phyloP scores from a whole-genome alignment of 225 moss, liverwort and hornwort species.

The Sphagnum contortum region DNA sequence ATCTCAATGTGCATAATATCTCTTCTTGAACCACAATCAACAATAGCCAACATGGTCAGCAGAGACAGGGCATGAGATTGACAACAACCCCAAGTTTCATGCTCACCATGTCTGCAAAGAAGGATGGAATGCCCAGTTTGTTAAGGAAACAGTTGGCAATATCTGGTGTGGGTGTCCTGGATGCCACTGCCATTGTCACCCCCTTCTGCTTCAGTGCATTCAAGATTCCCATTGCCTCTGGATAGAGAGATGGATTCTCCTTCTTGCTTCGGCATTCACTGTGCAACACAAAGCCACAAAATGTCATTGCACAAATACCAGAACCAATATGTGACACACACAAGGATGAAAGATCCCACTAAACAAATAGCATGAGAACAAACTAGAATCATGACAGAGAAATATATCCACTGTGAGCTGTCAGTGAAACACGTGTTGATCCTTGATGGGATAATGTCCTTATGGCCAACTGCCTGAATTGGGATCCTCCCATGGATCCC shows the following conservation, averaged over 20 bases:
- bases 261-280: slow-evolving; percentile 69
- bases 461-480: too few species aligned
- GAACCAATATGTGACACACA: neutral
- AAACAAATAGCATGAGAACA: neutral
- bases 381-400: too few species aligned
- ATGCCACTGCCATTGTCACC: slow-evolving; percentile 79
- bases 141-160: slow-evolving; percentile 60
- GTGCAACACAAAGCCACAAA: slow-evolving; percentile 1
- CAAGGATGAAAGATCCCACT: neutral
- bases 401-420: too few species aligned
- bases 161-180: slow-evolving; percentile 69
- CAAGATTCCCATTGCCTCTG: slow-evolving; percentile 64
- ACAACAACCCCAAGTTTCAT: too few species aligned
- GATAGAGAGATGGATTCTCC: slow-evolving; percentile 66
- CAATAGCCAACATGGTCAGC: too few species aligned
- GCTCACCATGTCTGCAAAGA: slow-evolving; percentile 63
- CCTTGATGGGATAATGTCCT: too few species aligned
- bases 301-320: neutral
- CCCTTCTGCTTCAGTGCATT: slow-evolving; percentile 75
- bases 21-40: too few species aligned
- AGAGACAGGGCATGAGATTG: too few species aligned
- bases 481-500: too few species aligned
- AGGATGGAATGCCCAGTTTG: slow-evolving; percentile 50
- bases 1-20: too few species aligned
- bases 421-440: too few species aligned